Base-by-base conservation (phyloP, 1,284 basidiomycete species). In the Volvariella volvacea region DNA sequence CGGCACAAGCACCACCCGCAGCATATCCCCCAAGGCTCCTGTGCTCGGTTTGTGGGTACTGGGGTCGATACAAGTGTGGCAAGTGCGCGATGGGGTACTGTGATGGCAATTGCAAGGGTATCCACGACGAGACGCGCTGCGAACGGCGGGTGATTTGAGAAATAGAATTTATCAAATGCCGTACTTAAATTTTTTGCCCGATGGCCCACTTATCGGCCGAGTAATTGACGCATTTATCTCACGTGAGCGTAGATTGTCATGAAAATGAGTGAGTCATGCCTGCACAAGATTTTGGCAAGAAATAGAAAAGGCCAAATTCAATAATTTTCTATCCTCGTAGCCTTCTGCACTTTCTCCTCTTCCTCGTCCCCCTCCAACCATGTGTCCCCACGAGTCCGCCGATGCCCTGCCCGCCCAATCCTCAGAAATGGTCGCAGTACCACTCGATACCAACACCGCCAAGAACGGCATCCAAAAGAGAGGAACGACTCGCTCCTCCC, bases 301-400 rank as follows among this genome's bases (percentile, higher is more conserved):
- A 37, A 37, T 7, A 7, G 19, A 37, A 9, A 37, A 37, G 4
- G 9, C 19, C 4, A n/a, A 44, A 20, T 32, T 19, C 12, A 17
- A 9, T 46, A 42, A 42, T 49, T 39, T 47, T 50, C 47, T 30
- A 31, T 28, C 28, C 33, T 34, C 31, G 39, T 28, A 9, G 30
- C 30, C 40, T 17, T 30, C 39, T 31, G 36, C 39, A n/a, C n/a
- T n/a, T 44, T 41, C 47, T 39, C 52, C 46, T 42, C 43, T 36
- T 46, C 43, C 51, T 45, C 42, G 22, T 50, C 46, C 32, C 46
- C 46, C 48, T 39, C 43, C 22, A 21, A 45, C 58, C 59, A 85
- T 88, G 83, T 87, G 83, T 65, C 80, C 81, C 30, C 77, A 79
- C 64, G 57, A 70, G 54, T 79, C 75, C 67, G 71, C 64, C 49